These are phyloP conservation scores for Mycena metata DNA, from an alignment of 768 basidiomycete species.

Conservation along the genomic window DNA sequence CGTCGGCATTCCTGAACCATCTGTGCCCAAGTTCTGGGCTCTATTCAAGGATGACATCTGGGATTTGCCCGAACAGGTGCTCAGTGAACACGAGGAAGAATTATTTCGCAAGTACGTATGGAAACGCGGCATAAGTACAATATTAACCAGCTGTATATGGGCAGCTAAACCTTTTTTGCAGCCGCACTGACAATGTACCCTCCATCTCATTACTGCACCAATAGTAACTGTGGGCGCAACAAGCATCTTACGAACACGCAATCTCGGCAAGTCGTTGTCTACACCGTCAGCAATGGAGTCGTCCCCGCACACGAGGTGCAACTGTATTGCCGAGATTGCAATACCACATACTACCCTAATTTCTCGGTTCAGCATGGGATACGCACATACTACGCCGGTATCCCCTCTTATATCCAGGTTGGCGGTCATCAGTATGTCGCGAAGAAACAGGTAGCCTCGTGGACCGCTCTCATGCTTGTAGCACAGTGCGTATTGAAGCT, in stretches of 20 bases:
- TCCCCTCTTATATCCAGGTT: slow-evolving; percentile 42
- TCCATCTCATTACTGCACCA: slow-evolving; percentile 8
- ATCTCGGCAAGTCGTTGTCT: slow-evolving; percentile 37
- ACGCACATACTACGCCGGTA: slow-evolving; percentile 39
- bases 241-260: slow-evolving; percentile 39
- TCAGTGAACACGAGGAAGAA: slow-evolving; percentile 8
- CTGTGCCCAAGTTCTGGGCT: neutral
- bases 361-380: slow-evolving; percentile 36
- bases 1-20: too few species aligned
- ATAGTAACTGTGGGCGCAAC: neutral
- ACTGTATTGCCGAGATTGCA: slow-evolving; percentile 41
- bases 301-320: slow-evolving; percentile 42
- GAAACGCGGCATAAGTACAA: slow-evolving; percentile 20
- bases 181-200: slow-evolving; percentile 18
- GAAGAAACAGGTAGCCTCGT: slow-evolving; percentile 28
- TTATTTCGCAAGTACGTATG: slow-evolving; percentile 21
- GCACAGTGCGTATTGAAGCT: slow-evolving; percentile 37
- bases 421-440: slow-evolving; percentile 45
- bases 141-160: neutral
- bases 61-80: neutral
- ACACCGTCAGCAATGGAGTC: slow-evolving; percentile 36
- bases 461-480: slow-evolving; percentile 39
- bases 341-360: slow-evolving; percentile 42
- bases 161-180: neutral
- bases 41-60: slow-evolving; percentile 14